These are phyloP conservation scores for Daedalea quercina DNA, from an alignment of 768 basidiomycete genomes.

Conservation along the genomic window DNA sequence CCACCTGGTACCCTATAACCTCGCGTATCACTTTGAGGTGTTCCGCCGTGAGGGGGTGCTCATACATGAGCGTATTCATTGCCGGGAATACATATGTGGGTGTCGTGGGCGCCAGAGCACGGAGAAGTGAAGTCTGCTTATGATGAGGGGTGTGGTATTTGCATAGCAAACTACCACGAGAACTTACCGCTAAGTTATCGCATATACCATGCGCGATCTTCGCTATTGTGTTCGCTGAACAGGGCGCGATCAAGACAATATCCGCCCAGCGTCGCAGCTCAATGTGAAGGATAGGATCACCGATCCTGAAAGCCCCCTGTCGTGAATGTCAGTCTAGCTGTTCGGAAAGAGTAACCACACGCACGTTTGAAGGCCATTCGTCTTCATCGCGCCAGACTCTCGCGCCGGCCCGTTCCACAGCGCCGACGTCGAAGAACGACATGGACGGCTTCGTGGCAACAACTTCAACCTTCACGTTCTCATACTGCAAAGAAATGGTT, in stretches of 20 bases:
- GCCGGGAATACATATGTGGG: constrained; percentile 92
- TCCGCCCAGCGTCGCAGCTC: constrained; percentile 95
- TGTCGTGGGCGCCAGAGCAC: constrained; percentile 77
- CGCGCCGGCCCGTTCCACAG: constrained; percentile 44
- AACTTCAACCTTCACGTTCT: constrained; percentile 72
- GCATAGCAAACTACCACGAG: background rate
- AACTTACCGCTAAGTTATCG: constrained; percentile 76
- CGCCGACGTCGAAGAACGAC: constrained; percentile 60
- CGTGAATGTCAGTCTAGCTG: background rate
- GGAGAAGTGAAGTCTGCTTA: constrained; percentile 66
- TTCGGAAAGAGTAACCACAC: constrained; percentile 20
- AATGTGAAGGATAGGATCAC: constrained; percentile 93
- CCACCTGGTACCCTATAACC: constrained; percentile 70
- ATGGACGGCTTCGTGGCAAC: constrained; percentile 75
- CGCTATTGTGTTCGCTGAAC: constrained; percentile 93
- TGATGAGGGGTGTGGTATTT: background rate
- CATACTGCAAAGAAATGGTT: constrained; percentile 41
- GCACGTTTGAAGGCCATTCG: constrained; percentile 72
- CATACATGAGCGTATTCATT: constrained; percentile 99
- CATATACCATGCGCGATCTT: constrained; percentile 87
- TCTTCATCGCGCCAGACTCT: constrained; percentile 86
- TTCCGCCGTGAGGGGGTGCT: constrained; percentile 83
- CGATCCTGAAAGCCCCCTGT: constrained; percentile 68
- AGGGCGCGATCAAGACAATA: constrained; percentile 89
- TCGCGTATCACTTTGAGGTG: constrained; percentile 75